Conservation (phyloP, 2,329 filamentous ascomycete genomes). For the Gremmenia infestans region DNA sequence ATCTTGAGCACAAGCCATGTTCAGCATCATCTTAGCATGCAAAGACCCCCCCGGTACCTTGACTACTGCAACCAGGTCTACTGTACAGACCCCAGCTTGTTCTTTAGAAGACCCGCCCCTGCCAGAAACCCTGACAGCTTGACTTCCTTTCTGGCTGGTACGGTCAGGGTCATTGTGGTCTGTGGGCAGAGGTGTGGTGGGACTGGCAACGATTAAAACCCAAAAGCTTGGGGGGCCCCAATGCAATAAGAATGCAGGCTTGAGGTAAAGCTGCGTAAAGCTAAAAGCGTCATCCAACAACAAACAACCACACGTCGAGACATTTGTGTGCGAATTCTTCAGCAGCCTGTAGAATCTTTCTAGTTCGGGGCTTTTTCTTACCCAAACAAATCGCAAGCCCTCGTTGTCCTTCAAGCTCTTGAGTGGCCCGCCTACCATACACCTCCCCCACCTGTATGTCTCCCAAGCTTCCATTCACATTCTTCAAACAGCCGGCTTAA, state of each 20-base stretch:
- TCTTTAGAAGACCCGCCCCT: slow-evolving; percentile 19
- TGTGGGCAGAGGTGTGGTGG: slow-evolving; percentile 26
- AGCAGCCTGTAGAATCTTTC: slow-evolving; percentile 18
- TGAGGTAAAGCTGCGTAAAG: slow-evolving; percentile 18
- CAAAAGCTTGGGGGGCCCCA: slow-evolving; percentile 24
- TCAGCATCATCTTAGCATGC: slow-evolving; percentile 16
- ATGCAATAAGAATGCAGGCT: slow-evolving; percentile 15
- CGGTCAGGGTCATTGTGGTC: slow-evolving; percentile 19
- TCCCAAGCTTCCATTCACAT: slow-evolving; percentile 11
- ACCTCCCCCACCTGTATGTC: slow-evolving; percentile 22
- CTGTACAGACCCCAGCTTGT: slow-evolving; percentile 19
- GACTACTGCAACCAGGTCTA: slow-evolving; percentile 13
- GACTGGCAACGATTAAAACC: slow-evolving; percentile 21
- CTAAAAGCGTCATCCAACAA: slow-evolving; percentile 25
- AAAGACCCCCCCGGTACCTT: slow-evolving; percentile 14
- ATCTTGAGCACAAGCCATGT: slow-evolving; percentile 11
- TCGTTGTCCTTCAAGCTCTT: slow-evolving; percentile 14
- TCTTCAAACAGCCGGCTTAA: slow-evolving; percentile 8
- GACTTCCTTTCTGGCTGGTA: slow-evolving; percentile 15
- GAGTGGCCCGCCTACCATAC: slow-evolving; percentile 23
- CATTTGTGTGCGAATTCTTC: slow-evolving; percentile 10
- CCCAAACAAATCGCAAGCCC: slow-evolving; percentile 20
- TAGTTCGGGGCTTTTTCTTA: slow-evolving; percentile 13
- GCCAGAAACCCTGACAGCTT: slow-evolving; percentile 12
- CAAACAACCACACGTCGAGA: slow-evolving; percentile 18